phyloP scores from a whole-genome alignment of 179 eudicot genomes.

The Nepenthes alata region DNA sequence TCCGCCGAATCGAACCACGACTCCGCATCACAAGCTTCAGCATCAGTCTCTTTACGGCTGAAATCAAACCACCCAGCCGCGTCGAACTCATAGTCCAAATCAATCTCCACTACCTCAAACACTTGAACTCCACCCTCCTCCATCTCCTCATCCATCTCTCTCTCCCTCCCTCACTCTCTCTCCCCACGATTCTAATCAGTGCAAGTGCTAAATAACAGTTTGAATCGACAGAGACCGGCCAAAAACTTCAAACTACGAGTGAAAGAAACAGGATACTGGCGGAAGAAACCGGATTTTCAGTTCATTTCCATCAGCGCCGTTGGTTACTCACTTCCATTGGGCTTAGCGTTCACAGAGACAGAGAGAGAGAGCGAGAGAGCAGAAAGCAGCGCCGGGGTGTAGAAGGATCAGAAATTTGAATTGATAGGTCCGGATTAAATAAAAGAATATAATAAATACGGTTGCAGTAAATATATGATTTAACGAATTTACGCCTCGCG shows the following conservation, averaged over 20 bases:
- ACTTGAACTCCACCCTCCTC: conserved; percentile 28
- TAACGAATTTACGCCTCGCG: not conserved
- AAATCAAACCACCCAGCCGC: conserved; percentile 68
- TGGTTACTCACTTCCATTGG: not conserved
- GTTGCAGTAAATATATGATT: not conserved
- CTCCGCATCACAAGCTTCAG: conserved; percentile 47
- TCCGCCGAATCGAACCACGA: conserved; percentile 50
- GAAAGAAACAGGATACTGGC: not conserved
- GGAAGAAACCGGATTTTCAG: not conserved
- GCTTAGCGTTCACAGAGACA: no score
- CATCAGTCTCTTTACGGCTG: conserved; percentile 35
- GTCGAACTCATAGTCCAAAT: conserved; percentile 68
- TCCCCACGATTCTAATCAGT: not conserved
- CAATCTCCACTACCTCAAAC: conserved; percentile 35
- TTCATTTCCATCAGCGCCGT: not conserved
- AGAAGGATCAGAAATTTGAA: conserved; percentile 34
- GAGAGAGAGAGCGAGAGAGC: not conserved
- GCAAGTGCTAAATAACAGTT: not conserved
- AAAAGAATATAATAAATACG: conserved; percentile 1
- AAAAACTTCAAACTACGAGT: not conserved
- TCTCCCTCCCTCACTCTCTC: conserved; percentile 7
- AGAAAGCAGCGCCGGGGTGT: not conserved
- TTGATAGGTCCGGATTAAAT: conserved; percentile 4
- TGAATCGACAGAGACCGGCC: not conserved
- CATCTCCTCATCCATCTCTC: conserved; percentile 36